Conservation (phyloP, 2,329 filamentous ascomycete genomes). For the Xylaria sp. region DNA sequence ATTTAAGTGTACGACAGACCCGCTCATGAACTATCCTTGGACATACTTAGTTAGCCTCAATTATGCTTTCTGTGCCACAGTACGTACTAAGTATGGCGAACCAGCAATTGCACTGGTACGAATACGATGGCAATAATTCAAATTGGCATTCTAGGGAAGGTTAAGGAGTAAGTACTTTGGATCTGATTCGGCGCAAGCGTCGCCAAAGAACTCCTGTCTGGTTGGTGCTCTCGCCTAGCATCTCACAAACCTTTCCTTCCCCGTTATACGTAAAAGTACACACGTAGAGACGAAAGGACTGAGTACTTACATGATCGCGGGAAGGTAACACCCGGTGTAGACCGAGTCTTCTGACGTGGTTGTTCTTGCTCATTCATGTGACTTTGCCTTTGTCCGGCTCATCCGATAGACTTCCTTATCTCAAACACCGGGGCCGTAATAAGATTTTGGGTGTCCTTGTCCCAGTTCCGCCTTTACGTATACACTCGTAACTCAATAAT, state of each 20-base stretch:
- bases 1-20: conserved; percentile 9
- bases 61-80: background rate
- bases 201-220: background rate
- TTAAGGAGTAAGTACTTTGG: background rate
- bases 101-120: background rate
- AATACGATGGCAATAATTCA: conserved; percentile 3
- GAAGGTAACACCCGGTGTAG: conserved; percentile 15
- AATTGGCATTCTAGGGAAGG: conserved; percentile 13
- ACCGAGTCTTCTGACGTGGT: background rate
- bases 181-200: background rate
- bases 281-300: background rate
- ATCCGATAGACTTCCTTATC: conserved; percentile 22
- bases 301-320: background rate
- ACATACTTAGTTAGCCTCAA: conserved; percentile 18
- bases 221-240: background rate
- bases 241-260: background rate
- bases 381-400: conserved; percentile 6
- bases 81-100: background rate
- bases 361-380: conserved; percentile 9
- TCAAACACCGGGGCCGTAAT: background rate
- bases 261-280: background rate
- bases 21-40: conserved; percentile 9
- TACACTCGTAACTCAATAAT: background rate
- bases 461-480: background rate
- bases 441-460: background rate